Percentiles rank a stretch among this genome's conserved stretches.
phyloP scores from a whole-genome alignment of 164 flowering plant genomes.

The Liriodendron chinense region DNA sequence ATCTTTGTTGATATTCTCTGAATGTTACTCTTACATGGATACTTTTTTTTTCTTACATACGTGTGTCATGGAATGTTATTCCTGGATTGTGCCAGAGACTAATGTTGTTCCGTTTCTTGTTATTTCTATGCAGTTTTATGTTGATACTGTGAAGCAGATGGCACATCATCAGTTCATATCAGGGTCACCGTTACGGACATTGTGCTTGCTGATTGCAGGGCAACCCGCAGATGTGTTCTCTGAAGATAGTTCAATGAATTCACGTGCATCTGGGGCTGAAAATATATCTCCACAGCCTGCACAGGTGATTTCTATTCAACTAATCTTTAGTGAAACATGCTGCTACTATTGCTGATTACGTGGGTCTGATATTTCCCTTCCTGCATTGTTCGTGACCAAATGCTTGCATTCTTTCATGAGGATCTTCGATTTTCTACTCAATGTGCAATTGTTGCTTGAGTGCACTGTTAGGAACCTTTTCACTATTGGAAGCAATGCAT shows the following conservation, averaged over 20 bases:
- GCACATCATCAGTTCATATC: conserved; percentile 73
- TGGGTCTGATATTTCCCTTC: background rate
- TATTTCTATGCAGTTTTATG: conserved; percentile 61
- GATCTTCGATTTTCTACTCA: background rate
- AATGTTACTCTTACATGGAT: background rate
- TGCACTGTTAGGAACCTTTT: background rate
- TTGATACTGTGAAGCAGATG: conserved; percentile 91
- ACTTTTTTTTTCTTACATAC: background rate
- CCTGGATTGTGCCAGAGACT: background rate
- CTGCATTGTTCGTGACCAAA: background rate
- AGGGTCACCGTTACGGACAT: conserved; percentile 91
- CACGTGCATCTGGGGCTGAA: conserved; percentile 25
- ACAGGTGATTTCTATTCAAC: conserved; percentile 44
- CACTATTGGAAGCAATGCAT: background rate
- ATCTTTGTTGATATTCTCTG: background rate
- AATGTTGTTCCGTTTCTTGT: background rate
- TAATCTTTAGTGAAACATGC: background rate
- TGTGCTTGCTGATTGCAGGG: conserved; percentile 89
- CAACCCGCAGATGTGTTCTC: conserved; percentile 92
- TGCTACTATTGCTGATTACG: background rate
- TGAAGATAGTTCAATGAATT: conserved; percentile 20
- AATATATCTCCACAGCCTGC: conserved; percentile 46
- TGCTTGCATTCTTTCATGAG: background rate
- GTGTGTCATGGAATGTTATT: conserved; percentile 2
- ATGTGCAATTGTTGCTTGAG: background rate